A percentile compares a stretch with the other conserved stretches of the same genome.
These are phyloP conservation scores for Wickerhamomyces strasburgensis DNA, from an alignment of 805 yeast genomes.

Conservation along the genomic window DNA sequence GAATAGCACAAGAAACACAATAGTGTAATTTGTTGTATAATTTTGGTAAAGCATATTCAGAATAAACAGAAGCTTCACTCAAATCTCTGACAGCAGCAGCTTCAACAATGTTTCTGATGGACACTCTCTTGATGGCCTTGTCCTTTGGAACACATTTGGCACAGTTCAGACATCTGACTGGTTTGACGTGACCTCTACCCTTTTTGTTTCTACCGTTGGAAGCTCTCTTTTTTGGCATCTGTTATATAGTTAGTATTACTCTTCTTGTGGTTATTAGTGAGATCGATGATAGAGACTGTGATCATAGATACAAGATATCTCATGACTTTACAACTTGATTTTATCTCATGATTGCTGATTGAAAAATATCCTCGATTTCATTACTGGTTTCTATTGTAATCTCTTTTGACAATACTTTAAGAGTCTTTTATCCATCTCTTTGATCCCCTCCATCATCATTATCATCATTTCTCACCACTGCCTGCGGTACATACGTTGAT, in stretches of 20 bases:
- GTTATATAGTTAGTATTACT: conserved; percentile 18
- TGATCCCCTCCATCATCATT: no score
- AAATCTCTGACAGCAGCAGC: conserved; percentile 99
- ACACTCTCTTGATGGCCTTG: conserved; percentile 99
- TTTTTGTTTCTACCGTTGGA: conserved; percentile 99
- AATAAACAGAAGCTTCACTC: conserved; percentile 98
- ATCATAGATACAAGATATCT: background rate
- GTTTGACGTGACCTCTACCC: conserved; percentile 99
- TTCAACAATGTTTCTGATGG: conserved; percentile 99
- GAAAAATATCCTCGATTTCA: no score
- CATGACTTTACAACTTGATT: background rate
- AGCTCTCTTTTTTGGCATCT: conserved; percentile 99
- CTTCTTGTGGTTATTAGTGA: conserved; percentile 1
- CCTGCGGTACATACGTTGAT: conserved; percentile 2
- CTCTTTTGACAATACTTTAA: background rate
- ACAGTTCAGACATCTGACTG: conserved; percentile 99
- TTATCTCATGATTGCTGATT: no score
- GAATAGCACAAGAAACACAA: conserved; percentile 99
- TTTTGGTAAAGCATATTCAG: conserved; percentile 99
- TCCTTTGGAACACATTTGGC: conserved; percentile 99
- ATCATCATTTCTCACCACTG: background rate
- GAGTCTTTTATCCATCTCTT: background rate
- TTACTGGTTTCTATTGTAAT: no score
- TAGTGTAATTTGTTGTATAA: conserved; percentile 99
- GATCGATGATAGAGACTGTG: background rate